A percentile compares a stretch with the other conserved stretches of the same genome.
Conservation (phyloP, 208 protist species). For the Vickermania ingenoplastis region DNA sequence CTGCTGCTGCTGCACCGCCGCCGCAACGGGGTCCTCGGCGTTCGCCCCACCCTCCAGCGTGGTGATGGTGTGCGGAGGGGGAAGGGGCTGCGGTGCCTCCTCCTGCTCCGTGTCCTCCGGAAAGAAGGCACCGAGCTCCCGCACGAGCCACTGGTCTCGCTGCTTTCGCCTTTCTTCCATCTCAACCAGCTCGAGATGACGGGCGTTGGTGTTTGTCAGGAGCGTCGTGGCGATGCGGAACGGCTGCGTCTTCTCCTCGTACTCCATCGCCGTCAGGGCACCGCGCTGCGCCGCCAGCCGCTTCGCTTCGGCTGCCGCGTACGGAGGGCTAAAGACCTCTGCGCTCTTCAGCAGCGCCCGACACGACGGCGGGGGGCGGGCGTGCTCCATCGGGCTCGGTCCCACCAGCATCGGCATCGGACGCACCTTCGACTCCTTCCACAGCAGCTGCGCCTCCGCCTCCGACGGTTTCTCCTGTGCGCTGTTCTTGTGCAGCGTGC, state of each 20-base stretch:
- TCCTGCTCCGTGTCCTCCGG: not conserved
- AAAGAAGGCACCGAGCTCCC: not conserved
- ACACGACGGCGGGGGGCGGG: not conserved
- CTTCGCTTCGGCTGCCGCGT: not conserved
- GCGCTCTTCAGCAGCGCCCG: not conserved
- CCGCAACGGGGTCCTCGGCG: not conserved
- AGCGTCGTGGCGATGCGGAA: not conserved
- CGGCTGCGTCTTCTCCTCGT: not conserved
- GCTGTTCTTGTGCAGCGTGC: not conserved
- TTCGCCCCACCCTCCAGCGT: not conserved
- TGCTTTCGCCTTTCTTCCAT: not conserved
- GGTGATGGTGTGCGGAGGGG: not conserved
- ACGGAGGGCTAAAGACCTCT: not conserved
- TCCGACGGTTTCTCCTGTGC: not conserved
- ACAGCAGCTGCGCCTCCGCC: not conserved
- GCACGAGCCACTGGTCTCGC: not conserved
- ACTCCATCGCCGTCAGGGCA: not conserved
- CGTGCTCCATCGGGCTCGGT: not conserved
- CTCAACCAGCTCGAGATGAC: not conserved
- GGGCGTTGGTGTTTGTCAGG: not conserved
- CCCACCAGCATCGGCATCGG: not conserved
- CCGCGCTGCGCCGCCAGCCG: not conserved
- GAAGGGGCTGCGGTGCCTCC: not conserved
- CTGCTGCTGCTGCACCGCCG: not conserved
- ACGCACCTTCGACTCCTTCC: not conserved